A percentile compares a stretch with the other conserved stretches of the same genome.
phyloP scores from a whole-genome alignment of 768 basidiomycete genomes.

The Tricholoma hemisulphureum region DNA sequence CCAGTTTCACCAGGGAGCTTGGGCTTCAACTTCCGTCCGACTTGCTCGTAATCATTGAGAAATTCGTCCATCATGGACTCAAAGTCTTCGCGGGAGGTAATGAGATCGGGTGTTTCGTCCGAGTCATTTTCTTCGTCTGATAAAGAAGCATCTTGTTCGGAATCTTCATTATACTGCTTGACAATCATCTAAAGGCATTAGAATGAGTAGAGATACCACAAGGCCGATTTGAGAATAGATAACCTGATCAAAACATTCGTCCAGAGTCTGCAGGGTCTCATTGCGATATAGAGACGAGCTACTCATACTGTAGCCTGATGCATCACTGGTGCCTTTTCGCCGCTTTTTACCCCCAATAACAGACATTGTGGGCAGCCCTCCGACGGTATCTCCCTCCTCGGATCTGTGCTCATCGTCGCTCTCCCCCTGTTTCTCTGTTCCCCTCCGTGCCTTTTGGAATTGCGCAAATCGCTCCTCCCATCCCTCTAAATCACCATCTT shows the following conservation, averaged over 20 bases:
- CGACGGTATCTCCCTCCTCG: slow-evolving; percentile 81
- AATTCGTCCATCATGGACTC: slow-evolving; percentile 91
- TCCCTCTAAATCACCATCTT: slow-evolving; percentile 26
- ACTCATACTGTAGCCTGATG: slow-evolving; percentile 96
- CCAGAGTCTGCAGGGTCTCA: slow-evolving; percentile 81
- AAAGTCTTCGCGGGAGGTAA: slow-evolving; percentile 86
- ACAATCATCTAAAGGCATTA: slow-evolving; percentile 59
- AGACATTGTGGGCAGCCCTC: slow-evolving; percentile 67
- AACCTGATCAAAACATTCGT: slow-evolving; percentile 96
- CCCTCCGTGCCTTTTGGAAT: slow-evolving; percentile 71
- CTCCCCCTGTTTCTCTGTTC: slow-evolving; percentile 22
- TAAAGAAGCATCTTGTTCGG: slow-evolving; percentile 26
- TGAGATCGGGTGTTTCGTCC: slow-evolving; percentile 69
- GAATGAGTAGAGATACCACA: neutral
- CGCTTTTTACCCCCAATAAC: slow-evolving; percentile 77
- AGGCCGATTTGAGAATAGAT: slow-evolving; percentile 15
- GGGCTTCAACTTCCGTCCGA: slow-evolving; percentile 82
- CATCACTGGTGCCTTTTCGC: slow-evolving; percentile 74
- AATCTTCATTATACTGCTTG: slow-evolving; percentile 71
- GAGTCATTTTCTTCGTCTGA: slow-evolving; percentile 40
- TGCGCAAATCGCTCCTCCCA: slow-evolving; percentile 83
- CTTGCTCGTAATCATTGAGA: slow-evolving; percentile 84
- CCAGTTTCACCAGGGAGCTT: slow-evolving; percentile 72
- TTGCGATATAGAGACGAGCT: slow-evolving; percentile 95
- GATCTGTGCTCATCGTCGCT: slow-evolving; percentile 57